Evolutionary conservation across 345 rosid genomes (phyloP), one percentile per base, ranked within the genome.

Genomic region (Luvunga scandens): DNA sequence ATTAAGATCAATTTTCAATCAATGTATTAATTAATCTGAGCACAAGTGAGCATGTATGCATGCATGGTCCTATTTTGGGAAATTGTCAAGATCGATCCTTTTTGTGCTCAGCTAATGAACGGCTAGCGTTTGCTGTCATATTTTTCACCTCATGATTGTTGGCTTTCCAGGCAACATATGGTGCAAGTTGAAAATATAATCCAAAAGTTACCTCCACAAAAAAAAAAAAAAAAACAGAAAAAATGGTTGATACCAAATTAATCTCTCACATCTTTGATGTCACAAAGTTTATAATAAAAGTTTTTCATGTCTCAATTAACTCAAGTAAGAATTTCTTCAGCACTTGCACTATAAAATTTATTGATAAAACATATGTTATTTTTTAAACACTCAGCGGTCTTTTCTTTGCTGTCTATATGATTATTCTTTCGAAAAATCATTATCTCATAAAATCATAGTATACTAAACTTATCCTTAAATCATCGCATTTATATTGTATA

Each of bases 61-160:
- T 16, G 7, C n/a, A 22, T 34, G 50, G 14, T 7, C 60, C 50
- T 45, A 33, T 27, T 69, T 27, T 27, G 7, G 60, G 22, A 45
- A 45, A 6, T 60, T 53, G 57, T 60, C 24, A 60, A 24, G 27
- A 25, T 36, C 34, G 22, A 33, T 53, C 7, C 18, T 12, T 13
- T 45, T 45, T 13, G 50, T 45, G 50, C 50, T 45, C 13, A 13
- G 50, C 18, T 45, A 3, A 45, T 45, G 16, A 53, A 53, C 1
- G 9, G 36, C 53, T 31, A 62, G 65, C 56, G 65, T 34, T 64
- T 75, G 48, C 69, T n/a, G 69, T 78, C 82, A 82, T 80, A 79
- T 76, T 28, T 83, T 79, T 72, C 78, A 79, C 75, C 85, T 79
- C 76, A 79, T 79, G 72, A 76, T 72, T 66, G 67, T 65, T 67